Conservation (phyloP, 1,284 basidiomycete species). For the Omphalotus olearius region DNA sequence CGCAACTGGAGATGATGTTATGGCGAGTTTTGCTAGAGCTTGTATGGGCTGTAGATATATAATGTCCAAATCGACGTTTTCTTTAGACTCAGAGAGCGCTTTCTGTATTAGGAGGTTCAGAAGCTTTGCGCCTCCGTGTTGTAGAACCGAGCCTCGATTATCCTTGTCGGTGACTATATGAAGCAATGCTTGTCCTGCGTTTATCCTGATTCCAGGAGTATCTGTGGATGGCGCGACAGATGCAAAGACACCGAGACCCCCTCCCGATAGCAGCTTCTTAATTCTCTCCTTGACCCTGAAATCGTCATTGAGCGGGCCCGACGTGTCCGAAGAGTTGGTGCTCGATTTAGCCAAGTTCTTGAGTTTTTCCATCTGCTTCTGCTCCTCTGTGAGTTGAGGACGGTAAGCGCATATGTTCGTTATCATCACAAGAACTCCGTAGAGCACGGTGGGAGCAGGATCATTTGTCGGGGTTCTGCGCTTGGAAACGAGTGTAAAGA, state of each 20-base stretch:
- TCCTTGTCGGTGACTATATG: conserved; percentile 74
- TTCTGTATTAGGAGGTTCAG: conserved; percentile 61
- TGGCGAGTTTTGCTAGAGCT: conserved; percentile 89
- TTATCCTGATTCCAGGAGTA: conserved; percentile 48
- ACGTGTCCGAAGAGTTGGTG: conserved; percentile 21
- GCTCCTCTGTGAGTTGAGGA: conserved; percentile 70
- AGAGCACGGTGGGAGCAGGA: conserved; percentile 54
- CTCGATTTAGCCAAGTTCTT: conserved; percentile 64
- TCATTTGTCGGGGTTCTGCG: conserved; percentile 36
- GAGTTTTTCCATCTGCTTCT: conserved; percentile 75
- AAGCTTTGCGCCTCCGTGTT: conserved; percentile 78
- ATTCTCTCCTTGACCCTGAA: conserved; percentile 59
- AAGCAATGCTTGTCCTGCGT: conserved; percentile 57
- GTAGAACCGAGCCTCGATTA: conserved; percentile 76
- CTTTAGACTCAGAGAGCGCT: conserved; percentile 18
- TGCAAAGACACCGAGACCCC: conserved; percentile 60
- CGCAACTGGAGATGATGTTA: conserved; percentile 85
- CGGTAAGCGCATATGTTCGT: conserved; percentile 71
- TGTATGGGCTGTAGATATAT: conserved; percentile 71
- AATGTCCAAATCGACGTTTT: conserved; percentile 32
- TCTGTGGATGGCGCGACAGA: conserved; percentile 52
- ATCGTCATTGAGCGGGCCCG: conserved; percentile 51
- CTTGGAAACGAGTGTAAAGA: conserved; percentile 58
- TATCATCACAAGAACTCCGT: conserved; percentile 73
- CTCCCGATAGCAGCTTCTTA: conserved; percentile 51